These are phyloP conservation scores for Zizania latifolia DNA, from an alignment of 176 grass and related monocot species.

Conservation along the genomic window DNA sequence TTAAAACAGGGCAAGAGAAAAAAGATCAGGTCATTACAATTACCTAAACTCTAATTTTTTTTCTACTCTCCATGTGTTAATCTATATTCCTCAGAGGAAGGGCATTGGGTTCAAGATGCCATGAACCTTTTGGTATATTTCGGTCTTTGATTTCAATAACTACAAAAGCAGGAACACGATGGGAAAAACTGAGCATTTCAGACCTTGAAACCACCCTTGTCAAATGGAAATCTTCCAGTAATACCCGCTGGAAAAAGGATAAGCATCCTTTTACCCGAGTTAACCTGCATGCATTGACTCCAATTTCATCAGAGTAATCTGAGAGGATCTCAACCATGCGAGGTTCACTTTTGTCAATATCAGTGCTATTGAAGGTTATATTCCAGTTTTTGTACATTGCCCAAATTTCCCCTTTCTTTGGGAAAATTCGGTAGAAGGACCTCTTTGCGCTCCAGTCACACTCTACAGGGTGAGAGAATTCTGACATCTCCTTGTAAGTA, in stretches of 20 bases:
- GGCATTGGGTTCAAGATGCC: conserved; percentile 75
- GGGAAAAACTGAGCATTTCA: conserved; percentile 77
- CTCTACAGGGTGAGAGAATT: conserved; percentile 59
- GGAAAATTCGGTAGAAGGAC: conserved; percentile 68
- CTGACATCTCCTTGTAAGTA: conserved; percentile 47
- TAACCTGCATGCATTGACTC: conserved; percentile 58
- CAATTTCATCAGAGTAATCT: conserved; percentile 59
- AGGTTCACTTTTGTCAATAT: conserved; percentile 49
- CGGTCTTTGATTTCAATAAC: conserved; percentile 48
- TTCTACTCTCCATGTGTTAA: conserved; percentile 18
- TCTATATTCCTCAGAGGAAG: conserved; percentile 53
- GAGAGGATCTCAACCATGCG: conserved; percentile 80
- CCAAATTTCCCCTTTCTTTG: conserved; percentile 78
- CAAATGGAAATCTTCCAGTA: conserved; percentile 64
- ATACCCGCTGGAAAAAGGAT: conserved; percentile 60
- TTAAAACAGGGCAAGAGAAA: background rate
- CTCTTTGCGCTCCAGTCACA: conserved; percentile 64
- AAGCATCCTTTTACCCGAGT: conserved; percentile 41
- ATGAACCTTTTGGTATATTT: conserved; percentile 53
- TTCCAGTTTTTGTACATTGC: conserved; percentile 60
- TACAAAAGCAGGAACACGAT: conserved; percentile 53
- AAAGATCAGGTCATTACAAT: conserved; percentile 1
- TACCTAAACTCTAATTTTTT: conserved; percentile 7
- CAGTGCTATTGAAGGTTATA: conserved; percentile 40
- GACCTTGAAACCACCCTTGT: conserved; percentile 54